Conservation (phyloP, 108 stramenopile genomes). For the Fragilariopsis cylindrus region DNA sequence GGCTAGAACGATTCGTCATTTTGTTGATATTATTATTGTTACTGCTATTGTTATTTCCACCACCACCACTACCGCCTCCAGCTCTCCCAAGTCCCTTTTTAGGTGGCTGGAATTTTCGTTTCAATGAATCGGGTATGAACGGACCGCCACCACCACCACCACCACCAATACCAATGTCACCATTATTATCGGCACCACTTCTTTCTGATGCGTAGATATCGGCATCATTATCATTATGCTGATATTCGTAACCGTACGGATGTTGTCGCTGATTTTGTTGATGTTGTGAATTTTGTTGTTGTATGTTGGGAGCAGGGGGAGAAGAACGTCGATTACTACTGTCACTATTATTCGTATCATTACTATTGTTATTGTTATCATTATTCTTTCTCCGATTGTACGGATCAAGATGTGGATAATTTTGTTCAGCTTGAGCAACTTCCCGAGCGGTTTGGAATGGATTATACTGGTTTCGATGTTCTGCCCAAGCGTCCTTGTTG, state of each 20-base stretch:
- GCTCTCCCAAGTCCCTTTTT: conserved; percentile 36
- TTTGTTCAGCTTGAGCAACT: conserved; percentile 24
- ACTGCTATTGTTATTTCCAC: neutral
- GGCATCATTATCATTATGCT: neutral
- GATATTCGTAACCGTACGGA: conserved; percentile 11
- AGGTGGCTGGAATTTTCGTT: conserved; percentile 80
- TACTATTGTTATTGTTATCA: no score
- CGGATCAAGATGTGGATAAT: conserved; percentile 17
- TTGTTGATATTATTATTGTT: neutral
- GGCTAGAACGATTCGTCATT: no score
- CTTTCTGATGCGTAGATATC: conserved; percentile 9
- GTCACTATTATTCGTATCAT: neutral
- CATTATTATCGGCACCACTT: neutral
- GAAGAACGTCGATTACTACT: conserved; percentile 1
- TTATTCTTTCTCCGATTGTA: neutral
- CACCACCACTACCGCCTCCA: no score
- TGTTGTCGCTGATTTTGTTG: conserved; percentile 22
- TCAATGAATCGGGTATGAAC: conserved; percentile 69
- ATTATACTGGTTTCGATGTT: conserved; percentile 42
- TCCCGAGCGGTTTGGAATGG: conserved; percentile 74
- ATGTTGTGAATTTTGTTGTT: conserved; percentile 1
- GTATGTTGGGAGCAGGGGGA: conserved; percentile 4
- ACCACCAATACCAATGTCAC: neutral
- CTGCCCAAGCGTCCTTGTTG: conserved; percentile 28
- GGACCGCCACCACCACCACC: conserved; percentile 30